Conservation (phyloP, 208 protist genomes). For the Wallacemonas sp. region DNA sequence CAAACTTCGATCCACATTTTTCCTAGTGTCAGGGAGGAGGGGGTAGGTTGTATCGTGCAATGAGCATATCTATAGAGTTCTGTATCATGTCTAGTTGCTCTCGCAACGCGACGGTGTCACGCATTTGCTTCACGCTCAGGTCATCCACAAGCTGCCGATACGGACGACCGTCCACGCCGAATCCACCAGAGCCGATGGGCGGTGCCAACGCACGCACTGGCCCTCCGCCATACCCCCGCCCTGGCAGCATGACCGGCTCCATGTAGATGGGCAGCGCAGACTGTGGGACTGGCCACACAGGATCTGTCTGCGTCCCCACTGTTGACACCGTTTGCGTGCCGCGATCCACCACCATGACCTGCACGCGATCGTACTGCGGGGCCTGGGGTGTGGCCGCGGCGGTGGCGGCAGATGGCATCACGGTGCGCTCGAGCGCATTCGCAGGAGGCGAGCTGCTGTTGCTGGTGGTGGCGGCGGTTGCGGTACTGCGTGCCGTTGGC, state of each 20-base stretch:
- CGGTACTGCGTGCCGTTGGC: background rate
- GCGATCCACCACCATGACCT: conserved; percentile 83
- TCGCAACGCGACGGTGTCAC: conserved; percentile 33
- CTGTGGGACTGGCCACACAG: conserved; percentile 18
- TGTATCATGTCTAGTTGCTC: conserved; percentile 78
- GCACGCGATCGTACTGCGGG: conserved; percentile 43
- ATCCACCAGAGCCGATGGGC: conserved; percentile 1
- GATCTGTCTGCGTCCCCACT: conserved; percentile 74
- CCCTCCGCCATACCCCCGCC: background rate
- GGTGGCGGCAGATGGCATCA: conserved; percentile 4
- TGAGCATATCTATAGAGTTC: conserved; percentile 83
- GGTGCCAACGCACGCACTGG: conserved; percentile 5
- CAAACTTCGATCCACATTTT: too few species aligned
- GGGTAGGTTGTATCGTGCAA: conserved; percentile 82
- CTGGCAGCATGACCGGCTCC: conserved; percentile 17
- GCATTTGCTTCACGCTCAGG: conserved; percentile 21
- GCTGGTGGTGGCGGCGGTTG: conserved; percentile 16
- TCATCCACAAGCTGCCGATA: conserved; percentile 35
- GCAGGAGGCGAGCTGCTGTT: too few species aligned
- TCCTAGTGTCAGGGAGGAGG: conserved; percentile 41
- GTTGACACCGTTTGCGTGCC: conserved; percentile 82
- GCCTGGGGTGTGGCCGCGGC: background rate
- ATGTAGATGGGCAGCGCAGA: background rate
- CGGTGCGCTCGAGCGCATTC: too few species aligned
- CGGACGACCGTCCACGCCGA: conserved; percentile 34